Evolutionary conservation across 441 rosid genomes (phyloP).

Genomic region (Adansonia rubrostipa): DNA sequence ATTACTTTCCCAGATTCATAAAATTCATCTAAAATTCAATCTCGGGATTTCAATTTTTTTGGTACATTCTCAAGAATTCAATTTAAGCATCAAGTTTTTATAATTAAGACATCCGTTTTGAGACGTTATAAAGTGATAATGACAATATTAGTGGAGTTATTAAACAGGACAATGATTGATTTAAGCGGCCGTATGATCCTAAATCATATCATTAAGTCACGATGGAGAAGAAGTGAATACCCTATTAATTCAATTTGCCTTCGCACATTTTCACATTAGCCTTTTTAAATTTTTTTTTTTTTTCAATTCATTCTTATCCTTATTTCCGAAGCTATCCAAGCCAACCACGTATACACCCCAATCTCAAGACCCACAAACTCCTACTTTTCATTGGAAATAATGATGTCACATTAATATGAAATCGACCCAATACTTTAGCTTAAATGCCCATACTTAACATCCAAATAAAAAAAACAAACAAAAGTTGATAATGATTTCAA

Average conservation of each 20-base stretch:
- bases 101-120: neutral
- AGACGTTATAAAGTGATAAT: neutral
- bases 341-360: neutral
- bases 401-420: slow-evolving; percentile 4
- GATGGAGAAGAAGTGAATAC: neutral
- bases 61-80: too few relatives aligned
- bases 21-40: too few relatives aligned
- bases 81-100: too few relatives aligned
- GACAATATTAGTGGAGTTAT: neutral
- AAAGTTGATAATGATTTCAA: neutral
- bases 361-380: neutral
- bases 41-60: too few relatives aligned
- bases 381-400: neutral
- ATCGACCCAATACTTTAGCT: neutral
- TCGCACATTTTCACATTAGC: neutral
- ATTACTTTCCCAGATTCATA: too few relatives aligned
- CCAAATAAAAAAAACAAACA: neutral
- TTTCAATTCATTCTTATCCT: neutral
- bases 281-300: neutral
- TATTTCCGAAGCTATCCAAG: neutral
- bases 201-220: neutral
- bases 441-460: neutral
- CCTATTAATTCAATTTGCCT: neutral
- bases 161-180: neutral
- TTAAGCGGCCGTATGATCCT: neutral